Base-by-base conservation (phyloP, 169 alveolate genomes). In the Eimeria tenella region DNA sequence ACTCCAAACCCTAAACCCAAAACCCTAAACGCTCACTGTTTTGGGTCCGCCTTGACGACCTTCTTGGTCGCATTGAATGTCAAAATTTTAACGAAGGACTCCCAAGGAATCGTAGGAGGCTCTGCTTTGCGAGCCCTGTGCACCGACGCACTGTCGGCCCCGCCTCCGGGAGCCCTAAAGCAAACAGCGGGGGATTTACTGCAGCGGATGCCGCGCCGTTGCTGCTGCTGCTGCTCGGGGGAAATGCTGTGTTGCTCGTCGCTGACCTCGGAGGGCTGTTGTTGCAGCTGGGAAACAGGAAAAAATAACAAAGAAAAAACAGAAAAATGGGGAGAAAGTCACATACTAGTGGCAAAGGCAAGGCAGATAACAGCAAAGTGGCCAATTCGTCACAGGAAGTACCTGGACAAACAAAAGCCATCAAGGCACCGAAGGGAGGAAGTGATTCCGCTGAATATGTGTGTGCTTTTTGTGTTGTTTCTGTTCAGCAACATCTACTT, bases 21-120 rank as follows among this genome's bases (percentile, higher is more conserved):
- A 79, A 53, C 71, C 71, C 88, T 52, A 79, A 55, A 4, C 71
- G 70, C 93, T 86, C 50, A 88, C 94, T 88, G 94, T 52, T 88
- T 88, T 23, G 94, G 94, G 42, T 88, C 94, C 13, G 94, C 84
- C 19, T 73, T 70, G 60, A 88, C 94, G 53, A 88, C 94, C 87
- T 88, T 88, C 55, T 75, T 25, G 42, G 82, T 90, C 31, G 94
- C 94, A 60, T 90, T 90, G 56, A 90, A 90, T 3, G 94, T 75
- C 52, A 90, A 65, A 17, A 90, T 77, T 21, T 90, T 90, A 23
- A 90, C 90, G 49, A 90, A 90, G 42, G 82, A 77, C 74, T 90
- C 90, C 90, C 88, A 74, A 23, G 88, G 90, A 60, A 90, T 90
- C 42, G 94, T 58, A 4, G 94, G 94, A 1, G 94, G 94, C 42